phyloP scores from a whole-genome alignment of 164 flowering plant species.

The Saururus chinensis region DNA sequence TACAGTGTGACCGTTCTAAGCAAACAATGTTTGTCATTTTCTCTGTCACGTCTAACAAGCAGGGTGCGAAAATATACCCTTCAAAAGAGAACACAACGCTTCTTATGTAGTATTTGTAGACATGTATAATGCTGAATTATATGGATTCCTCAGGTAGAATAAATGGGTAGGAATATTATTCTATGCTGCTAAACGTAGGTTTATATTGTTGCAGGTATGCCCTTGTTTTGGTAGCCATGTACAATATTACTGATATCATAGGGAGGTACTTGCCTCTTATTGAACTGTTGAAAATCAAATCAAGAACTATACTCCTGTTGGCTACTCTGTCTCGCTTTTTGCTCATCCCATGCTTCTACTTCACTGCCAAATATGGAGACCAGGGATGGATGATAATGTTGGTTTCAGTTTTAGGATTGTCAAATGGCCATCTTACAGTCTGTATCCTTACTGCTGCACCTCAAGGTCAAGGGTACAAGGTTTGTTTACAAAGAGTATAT shows the following conservation, averaged over 20 bases:
- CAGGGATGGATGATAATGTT: conserved; percentile 68
- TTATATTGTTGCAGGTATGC: conserved; percentile 42
- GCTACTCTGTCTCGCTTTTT: conserved; percentile 41
- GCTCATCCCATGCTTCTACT: conserved; percentile 68
- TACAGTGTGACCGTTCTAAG: background rate
- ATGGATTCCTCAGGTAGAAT: too few species aligned
- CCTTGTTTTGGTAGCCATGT: conserved; percentile 63
- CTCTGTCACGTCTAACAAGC: background rate
- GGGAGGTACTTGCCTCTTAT: conserved; percentile 58
- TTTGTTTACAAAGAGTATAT: conserved; percentile 4
- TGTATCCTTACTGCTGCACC: conserved; percentile 50
- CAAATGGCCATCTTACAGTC: conserved; percentile 59
- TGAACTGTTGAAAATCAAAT: conserved; percentile 31
- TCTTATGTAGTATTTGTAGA: too few species aligned
- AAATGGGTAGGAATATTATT: background rate
- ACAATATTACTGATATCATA: conserved; percentile 56
- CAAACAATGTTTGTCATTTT: background rate
- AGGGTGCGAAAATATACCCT: too few species aligned
- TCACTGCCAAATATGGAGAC: conserved; percentile 63
- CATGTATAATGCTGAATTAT: too few species aligned
- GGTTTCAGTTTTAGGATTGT: conserved; percentile 38
- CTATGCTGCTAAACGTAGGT: background rate
- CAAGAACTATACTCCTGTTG: conserved; percentile 33
- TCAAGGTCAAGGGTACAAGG: conserved; percentile 64
- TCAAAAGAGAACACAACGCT: too few species aligned